Conservation (phyloP, 306 rosid species). For the Herpetospermum pedunculosum region DNA sequence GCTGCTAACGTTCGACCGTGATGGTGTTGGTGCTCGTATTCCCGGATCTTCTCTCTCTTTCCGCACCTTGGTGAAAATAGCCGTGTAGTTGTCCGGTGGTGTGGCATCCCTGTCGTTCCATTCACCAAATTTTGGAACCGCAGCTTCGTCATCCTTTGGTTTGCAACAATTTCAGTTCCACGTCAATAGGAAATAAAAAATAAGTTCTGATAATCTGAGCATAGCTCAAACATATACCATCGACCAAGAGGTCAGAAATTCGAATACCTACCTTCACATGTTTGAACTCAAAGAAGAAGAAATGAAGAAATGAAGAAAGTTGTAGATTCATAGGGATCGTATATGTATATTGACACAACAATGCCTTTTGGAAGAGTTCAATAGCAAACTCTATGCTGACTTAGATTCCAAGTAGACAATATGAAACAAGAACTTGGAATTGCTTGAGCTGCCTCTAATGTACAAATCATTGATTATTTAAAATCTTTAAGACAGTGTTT, state of each 20-base stretch:
- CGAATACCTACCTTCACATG: too few relatives aligned
- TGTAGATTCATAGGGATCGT: not conserved
- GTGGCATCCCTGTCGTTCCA: slow-evolving; percentile 82
- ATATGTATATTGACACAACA: not conserved
- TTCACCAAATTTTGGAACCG: slow-evolving; percentile 93
- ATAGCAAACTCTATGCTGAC: not conserved
- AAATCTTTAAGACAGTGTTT: not conserved
- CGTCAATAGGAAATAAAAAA: not conserved
- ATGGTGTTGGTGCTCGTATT: slow-evolving; percentile 35
- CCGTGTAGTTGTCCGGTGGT: slow-evolving; percentile 79
- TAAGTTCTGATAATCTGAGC: not conserved
- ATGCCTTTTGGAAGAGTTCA: not conserved
- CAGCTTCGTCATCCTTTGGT: slow-evolving; percentile 54
- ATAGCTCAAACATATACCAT: not conserved
- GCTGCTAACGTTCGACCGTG: slow-evolving; percentile 16
- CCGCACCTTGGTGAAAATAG: slow-evolving; percentile 66
- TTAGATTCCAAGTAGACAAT: not conserved
- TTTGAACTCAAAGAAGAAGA: not conserved
- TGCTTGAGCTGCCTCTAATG: not conserved
- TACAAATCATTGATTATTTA: not conserved
- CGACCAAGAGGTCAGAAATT: too few relatives aligned
- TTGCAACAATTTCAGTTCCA: not conserved
- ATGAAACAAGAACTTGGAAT: not conserved
- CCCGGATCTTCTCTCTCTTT: slow-evolving; percentile 48
- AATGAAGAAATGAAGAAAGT: not conserved